Evolutionary conservation across 2,329 filamentous ascomycete genomes (phyloP), one percentile per base, ranked within the genome.

Genomic region (Ascochyta rabiei): DNA sequence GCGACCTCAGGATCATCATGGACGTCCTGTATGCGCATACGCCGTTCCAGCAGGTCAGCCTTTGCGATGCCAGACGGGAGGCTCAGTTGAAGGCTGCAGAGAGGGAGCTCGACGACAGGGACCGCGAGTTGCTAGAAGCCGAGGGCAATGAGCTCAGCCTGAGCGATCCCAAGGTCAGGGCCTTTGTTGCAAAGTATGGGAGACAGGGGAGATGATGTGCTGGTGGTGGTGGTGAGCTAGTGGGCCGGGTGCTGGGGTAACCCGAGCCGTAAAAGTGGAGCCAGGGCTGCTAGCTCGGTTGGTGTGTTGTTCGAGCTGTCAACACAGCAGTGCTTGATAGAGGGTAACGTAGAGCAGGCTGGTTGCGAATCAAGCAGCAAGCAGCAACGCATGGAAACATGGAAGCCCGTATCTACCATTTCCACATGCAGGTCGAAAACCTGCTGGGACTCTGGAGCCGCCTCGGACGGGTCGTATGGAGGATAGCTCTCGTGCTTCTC

Each of bases 1-100:
- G 52, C 10, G 73, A 78, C 28, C 26, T 75, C 40, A 66, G 71
- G n/a, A 69, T 67, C 24, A 63, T 80, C 34, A 47, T 76, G 18
- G 60, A 65, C 16, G 73, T 72, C 4, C 57, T 80, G 26, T 77
- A 75, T 56, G 67, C 68, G n/a, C 70, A 77, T 37, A 72, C 69
- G 4, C 61, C 66, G 15, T 76, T 70, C 53, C 58, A 64, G 38
- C 52, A 62, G 21, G 63, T 74, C 28, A 57, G 60, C 38, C 50
- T 75, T 49, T 62, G 59, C 0, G 57, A 69, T 39, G 35, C 60
- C 12, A 61, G 59, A 30, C 37, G 73, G 34, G 70, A 76, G 26
- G 61, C 58, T 5, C 62, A 67, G 21, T 18, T 80, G 50, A 71
- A 72, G 23, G 56, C 56, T 13, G 63, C 79, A 56, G 77, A 79